Evolutionary conservation across 495 filamentous ascomycete species (phyloP).

Genomic region (Pyronema omphalodes): DNA sequence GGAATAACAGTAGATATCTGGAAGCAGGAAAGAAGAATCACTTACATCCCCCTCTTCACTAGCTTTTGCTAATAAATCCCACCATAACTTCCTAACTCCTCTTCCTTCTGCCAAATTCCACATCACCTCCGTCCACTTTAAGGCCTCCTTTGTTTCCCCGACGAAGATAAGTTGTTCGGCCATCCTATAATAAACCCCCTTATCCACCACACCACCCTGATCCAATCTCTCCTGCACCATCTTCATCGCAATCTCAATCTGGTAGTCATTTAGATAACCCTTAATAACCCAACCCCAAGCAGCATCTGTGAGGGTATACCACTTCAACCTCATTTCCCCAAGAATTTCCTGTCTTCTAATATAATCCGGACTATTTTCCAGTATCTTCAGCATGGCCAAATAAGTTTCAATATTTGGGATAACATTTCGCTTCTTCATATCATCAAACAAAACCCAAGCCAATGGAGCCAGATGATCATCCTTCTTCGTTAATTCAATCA

Average conservation of each 20-base stretch:
- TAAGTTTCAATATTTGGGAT: no score
- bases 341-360: constrained; percentile 51
- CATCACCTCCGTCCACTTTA: no score
- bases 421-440: no score
- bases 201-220: neutral
- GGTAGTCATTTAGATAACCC: constrained; percentile 58
- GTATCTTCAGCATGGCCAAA: constrained; percentile 30
- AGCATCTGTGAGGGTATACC: constrained; percentile 44
- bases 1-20: no score
- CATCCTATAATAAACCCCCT: constrained; percentile 24
- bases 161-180: constrained; percentile 47
- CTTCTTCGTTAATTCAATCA: no score
- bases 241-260: constrained; percentile 64
- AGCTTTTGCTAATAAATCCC: no score
- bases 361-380: constrained; percentile 69
- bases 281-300: constrained; percentile 52
- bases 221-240: constrained; percentile 18
- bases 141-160: constrained; percentile 56
- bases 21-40: no score
- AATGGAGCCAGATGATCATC: no score
- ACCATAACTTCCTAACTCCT: no score
- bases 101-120: no score
- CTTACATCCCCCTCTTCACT: no score
- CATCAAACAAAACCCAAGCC: no score
- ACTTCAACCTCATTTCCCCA: constrained; percentile 46